A percentile compares a stretch with the other conserved stretches of the same genome.
Evolutionary conservation across 1,284 basidiomycete species (phyloP).

Genomic region (Earliella scabrosa): DNA sequence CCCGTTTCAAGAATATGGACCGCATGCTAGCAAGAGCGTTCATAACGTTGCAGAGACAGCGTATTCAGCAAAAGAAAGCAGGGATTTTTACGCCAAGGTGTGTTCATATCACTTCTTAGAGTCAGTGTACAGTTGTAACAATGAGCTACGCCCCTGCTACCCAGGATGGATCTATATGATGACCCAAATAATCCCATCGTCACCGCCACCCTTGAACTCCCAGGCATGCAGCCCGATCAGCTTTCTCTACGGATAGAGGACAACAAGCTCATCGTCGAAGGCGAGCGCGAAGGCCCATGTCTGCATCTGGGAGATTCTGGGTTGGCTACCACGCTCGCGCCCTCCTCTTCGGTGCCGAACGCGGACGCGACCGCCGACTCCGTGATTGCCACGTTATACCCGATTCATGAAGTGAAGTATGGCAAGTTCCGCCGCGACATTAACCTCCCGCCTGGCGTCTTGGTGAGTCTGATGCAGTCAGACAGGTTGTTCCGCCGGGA

Average conservation of each 20-base stretch:
- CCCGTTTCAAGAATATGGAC: conserved; percentile 15
- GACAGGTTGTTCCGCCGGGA: not conserved
- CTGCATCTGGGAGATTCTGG: conserved; percentile 2
- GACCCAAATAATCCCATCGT: conserved; percentile 45
- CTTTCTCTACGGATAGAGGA: conserved; percentile 48
- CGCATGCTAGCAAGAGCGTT: conserved; percentile 20
- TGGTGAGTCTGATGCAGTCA: conserved; percentile 40
- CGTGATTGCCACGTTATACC: conserved; percentile 23
- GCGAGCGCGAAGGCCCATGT: conserved; percentile 41
- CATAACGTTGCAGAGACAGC: conserved; percentile 13
- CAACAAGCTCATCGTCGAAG: conserved; percentile 47
- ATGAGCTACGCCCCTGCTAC: not conserved
- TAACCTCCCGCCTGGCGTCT: conserved; percentile 48
- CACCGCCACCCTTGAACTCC: conserved; percentile 56
- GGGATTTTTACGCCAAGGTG: conserved; percentile 18
- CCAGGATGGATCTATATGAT: conserved; percentile 58
- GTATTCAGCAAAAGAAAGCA: conserved; percentile 7
- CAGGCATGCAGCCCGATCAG: conserved; percentile 55
- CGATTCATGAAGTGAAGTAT: conserved; percentile 54
- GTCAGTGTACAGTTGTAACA: not conserved
- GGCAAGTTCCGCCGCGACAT: conserved; percentile 53
- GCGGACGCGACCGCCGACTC: conserved; percentile 4
- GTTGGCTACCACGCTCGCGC: not conserved
- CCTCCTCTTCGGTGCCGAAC: conserved; percentile 11
- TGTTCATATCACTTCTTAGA: not conserved